Evolutionary conservation across 2,329 filamentous ascomycete genomes (phyloP), one percentile per base, ranked within the genome.

Genomic region (Fusarium tjaetaba): DNA sequence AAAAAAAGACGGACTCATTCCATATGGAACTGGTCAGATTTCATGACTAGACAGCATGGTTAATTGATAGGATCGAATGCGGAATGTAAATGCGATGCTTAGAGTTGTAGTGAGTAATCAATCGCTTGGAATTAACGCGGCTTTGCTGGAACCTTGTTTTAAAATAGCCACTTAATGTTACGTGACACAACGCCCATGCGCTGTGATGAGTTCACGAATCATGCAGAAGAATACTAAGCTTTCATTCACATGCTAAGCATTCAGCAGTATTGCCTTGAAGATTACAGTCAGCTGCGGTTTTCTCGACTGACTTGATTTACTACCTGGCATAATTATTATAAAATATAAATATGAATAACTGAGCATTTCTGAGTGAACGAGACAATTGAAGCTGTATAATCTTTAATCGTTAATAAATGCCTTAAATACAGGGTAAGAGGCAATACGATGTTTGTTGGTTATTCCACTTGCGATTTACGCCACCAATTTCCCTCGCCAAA

Each of bases 361-460:
- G 2, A n/a, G 7, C 0, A 49, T n/a, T 34, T 20, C 3, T 10
- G 3, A 24, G 6, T 5, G 2, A n/a, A 22, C 3, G 9, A 7
- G 1, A 4, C 4, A 13, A 11, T 36, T n/a, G 9, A 36, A 11
- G 16, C 11, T 36, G 2, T 13, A 8, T 9, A 22, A 28, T 28
- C 28, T 34, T n/a, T 1, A 13, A 15, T 36, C 4, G 20, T 3
- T 1, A 4, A n/a, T 7, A 24, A 30, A 26, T 28, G 16, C 7
- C 14, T 3, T 2, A 2, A 22, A 32, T 42, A 7, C 28, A 68
- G 65, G 65, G 65, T 48, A 48, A 0, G 24, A 16, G 42, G 4
- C 3, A 30, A 8, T 15, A n/a, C 11, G 22, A 34, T 18, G 18
- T 32, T 34, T n/a, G 34, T 41, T 24, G 4, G 20, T 4, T 11